phyloP scores from a whole-genome alignment of 345 rosid species.

The Hibiscus tridactylites region DNA sequence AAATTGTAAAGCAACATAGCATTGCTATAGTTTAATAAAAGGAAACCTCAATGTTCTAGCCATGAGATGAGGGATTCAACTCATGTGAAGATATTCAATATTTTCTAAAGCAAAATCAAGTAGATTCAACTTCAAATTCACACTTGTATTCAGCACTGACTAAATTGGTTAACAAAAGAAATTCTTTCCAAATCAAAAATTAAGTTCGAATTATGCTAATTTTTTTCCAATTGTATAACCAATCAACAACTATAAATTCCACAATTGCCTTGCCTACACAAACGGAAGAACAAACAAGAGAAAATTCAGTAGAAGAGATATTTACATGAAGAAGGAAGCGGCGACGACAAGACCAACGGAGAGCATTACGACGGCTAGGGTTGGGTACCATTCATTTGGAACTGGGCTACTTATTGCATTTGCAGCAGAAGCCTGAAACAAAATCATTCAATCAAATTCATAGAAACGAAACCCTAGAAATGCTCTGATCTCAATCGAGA shows the following conservation, averaged over 20 bases:
- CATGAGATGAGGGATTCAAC: neutral
- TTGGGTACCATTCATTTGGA: constrained; percentile 15
- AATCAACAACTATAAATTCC: neutral
- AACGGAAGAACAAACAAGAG: neutral
- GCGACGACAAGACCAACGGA: constrained; percentile 12
- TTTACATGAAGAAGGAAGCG: constrained; percentile 16
- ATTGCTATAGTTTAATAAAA: neutral
- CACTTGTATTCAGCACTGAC: neutral
- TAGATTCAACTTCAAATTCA: neutral
- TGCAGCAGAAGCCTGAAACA: neutral
- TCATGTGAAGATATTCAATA: neutral
- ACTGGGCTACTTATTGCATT: constrained; percentile 15
- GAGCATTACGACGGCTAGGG: constrained; percentile 7
- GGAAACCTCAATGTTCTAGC: neutral
- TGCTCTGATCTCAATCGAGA: neutral
- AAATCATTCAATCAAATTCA: neutral
- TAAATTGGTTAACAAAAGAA: neutral
- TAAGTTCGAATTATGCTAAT: neutral
- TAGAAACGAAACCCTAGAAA: neutral
- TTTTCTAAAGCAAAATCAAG: neutral
- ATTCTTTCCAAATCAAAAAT: neutral
- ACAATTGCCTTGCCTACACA: neutral
- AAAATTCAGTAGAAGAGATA: neutral
- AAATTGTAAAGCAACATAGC: neutral
- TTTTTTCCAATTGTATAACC: neutral